Percentiles rank a stretch among this genome's conserved stretches.
Evolutionary conservation across 2,329 filamentous ascomycete genomes (phyloP).

Genomic region (Nemania sp.): DNA sequence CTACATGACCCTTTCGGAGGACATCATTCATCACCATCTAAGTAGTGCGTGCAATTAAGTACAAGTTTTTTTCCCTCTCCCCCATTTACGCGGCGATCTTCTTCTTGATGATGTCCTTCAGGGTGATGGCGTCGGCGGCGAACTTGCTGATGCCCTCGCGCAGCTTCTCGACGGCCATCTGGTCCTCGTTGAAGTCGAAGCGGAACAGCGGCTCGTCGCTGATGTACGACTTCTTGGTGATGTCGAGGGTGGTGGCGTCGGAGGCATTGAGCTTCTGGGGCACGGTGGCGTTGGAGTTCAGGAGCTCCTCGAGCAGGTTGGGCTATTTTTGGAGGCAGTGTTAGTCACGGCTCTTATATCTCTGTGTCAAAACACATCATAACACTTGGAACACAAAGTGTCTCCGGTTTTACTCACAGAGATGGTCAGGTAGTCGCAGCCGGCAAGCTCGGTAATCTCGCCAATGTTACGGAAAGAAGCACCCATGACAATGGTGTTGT

Average conservation of each 20-base stretch:
- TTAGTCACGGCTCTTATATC: slow-evolving; percentile 12
- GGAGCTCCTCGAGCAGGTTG: slow-evolving; percentile 89
- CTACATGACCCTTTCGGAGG: too few species aligned
- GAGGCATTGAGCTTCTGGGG: slow-evolving; percentile 90
- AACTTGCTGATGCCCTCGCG: slow-evolving; percentile 99
- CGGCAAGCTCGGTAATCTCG: slow-evolving; percentile 97
- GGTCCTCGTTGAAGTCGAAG: slow-evolving; percentile 99
- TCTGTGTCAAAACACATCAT: background rate
- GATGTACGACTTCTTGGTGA: slow-evolving; percentile 91
- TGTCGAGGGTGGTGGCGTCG: slow-evolving; percentile 67
- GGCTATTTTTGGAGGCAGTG: slow-evolving; percentile 57
- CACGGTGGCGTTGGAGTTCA: slow-evolving; percentile 79
- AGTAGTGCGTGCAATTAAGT: too few species aligned
- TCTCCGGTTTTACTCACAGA: slow-evolving; percentile 63
- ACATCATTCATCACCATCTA: too few species aligned
- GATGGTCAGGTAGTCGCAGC: slow-evolving; percentile 99
- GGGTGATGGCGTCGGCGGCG: slow-evolving; percentile 89
- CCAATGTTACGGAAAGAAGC: slow-evolving; percentile 95
- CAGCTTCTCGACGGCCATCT: slow-evolving; percentile 99
- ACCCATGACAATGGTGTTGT: slow-evolving; percentile 99
- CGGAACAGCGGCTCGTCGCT: slow-evolving; percentile 88
- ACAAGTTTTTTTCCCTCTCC: background rate
- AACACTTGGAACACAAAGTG: background rate
- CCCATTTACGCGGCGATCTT: slow-evolving; percentile 67
- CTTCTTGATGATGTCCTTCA: slow-evolving; percentile 88